Evolutionary conservation across 2,329 filamentous ascomycete genomes (phyloP).

Genomic region (Stachybotrys chartarum): DNA sequence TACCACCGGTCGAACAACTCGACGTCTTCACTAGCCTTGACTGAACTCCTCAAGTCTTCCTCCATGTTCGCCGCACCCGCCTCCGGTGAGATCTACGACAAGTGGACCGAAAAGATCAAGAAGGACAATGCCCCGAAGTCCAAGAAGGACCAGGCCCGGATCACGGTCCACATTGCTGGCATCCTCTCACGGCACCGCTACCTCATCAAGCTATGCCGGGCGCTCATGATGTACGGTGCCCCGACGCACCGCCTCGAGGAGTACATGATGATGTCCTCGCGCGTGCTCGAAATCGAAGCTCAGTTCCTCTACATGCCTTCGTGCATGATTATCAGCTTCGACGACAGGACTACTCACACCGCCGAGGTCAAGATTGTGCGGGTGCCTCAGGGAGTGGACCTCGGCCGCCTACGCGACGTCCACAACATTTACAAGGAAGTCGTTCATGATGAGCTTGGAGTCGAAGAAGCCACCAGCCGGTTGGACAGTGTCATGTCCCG

Average conservation of each 20-base stretch:
- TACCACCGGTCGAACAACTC: conserved; percentile 32
- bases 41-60: conserved; percentile 47
- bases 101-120: conserved; percentile 36
- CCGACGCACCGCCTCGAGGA: conserved; percentile 88
- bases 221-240: conserved; percentile 83
- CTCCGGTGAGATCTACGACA: conserved; percentile 34
- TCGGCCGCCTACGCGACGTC: conserved; percentile 66
- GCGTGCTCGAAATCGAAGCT: conserved; percentile 81
- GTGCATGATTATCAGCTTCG: conserved; percentile 93
- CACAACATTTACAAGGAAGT: conserved; percentile 77
- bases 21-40: conserved; percentile 37
- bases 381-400: conserved; percentile 60
- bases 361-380: conserved; percentile 74
- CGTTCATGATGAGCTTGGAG: conserved; percentile 67
- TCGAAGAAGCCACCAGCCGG: conserved; percentile 59
- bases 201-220: conserved; percentile 74
- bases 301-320: conserved; percentile 87
- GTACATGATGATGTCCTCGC: conserved; percentile 83
- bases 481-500: conserved; percentile 48
- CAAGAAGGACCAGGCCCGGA: conserved; percentile 33
- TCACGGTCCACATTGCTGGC: conserved; percentile 54
- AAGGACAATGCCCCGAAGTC: conserved; percentile 29
- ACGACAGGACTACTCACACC: conserved; percentile 64
- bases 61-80: conserved; percentile 43
- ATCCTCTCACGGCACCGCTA: conserved; percentile 77